Percentiles rank a stretch among this genome's conserved stretches.
Evolutionary conservation across 1,284 basidiomycete species (phyloP).

Genomic region (Ustilago esculenta): DNA sequence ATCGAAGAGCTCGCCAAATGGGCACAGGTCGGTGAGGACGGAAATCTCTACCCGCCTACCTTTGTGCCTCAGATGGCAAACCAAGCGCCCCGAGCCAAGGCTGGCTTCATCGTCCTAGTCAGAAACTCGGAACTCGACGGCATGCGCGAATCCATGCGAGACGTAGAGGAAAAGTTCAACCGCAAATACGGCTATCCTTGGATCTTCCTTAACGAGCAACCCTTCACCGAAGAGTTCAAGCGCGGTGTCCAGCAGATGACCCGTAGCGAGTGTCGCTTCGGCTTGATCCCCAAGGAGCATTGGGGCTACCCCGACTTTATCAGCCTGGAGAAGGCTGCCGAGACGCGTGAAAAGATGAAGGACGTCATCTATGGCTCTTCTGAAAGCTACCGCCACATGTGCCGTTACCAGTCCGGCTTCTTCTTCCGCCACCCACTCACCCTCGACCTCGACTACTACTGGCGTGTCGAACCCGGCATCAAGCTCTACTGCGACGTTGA

Average conservation of each 20-base stretch:
- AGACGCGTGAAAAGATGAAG: slow-evolving; percentile 76
- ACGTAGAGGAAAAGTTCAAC: slow-evolving; percentile 65
- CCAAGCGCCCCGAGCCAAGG: slow-evolving; percentile 62
- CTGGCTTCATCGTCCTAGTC: slow-evolving; percentile 67
- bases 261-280: slow-evolving; percentile 72
- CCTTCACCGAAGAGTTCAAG: slow-evolving; percentile 68
- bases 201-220: slow-evolving; percentile 68
- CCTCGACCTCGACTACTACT: slow-evolving; percentile 87
- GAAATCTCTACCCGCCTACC: slow-evolving; percentile 62
- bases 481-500: slow-evolving; percentile 80
- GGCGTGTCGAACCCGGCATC: slow-evolving; percentile 83
- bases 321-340: slow-evolving; percentile 73
- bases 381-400: slow-evolving; percentile 73
- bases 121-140: slow-evolving; percentile 64
- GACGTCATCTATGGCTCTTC: slow-evolving; percentile 84
- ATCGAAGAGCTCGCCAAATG: slow-evolving; percentile 58
- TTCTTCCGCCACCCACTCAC: slow-evolving; percentile 69
- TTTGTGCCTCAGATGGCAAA: slow-evolving; percentile 60
- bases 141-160: slow-evolving; percentile 60
- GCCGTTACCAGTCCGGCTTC: slow-evolving; percentile 92
- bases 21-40: slow-evolving; percentile 57
- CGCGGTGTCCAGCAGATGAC: slow-evolving; percentile 63
- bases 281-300: slow-evolving; percentile 80
- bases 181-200: slow-evolving; percentile 67
- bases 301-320: slow-evolving; percentile 85